A percentile compares a stretch with the other conserved stretches of the same genome.
Evolutionary conservation across 129 eudicot genomes (phyloP).

Genomic region (Flaveria bidentis): DNA sequence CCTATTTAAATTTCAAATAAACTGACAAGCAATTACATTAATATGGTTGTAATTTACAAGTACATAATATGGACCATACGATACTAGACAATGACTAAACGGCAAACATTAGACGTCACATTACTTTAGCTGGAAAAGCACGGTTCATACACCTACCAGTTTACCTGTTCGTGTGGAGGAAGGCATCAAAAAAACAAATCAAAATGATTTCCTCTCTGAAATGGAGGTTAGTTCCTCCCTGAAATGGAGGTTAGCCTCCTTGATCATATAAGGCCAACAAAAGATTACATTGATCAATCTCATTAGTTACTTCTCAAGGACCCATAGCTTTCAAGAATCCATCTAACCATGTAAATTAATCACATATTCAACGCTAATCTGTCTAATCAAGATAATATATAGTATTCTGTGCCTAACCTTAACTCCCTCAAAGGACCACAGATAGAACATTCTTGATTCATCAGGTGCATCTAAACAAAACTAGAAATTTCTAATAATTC

Average conservation of each 20-base stretch:
- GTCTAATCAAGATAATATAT: constrained; percentile 22
- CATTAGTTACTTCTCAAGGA: constrained; percentile 23
- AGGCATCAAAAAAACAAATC: constrained; percentile 26
- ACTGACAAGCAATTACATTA: constrained; percentile 20
- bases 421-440: constrained; percentile 31
- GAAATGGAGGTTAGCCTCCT: constrained; percentile 29
- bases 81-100: constrained; percentile 31
- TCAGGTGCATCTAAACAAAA: constrained; percentile 24
- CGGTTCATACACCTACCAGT: constrained; percentile 4
- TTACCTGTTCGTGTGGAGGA: constrained; percentile 19
- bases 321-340: constrained; percentile 15
- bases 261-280: constrained; percentile 18
- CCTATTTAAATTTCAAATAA: background rate
- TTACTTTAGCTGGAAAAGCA: constrained; percentile 32
- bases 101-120: constrained; percentile 9
- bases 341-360: constrained; percentile 12
- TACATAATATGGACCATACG: constrained; percentile 13
- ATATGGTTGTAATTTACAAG: constrained; percentile 16
- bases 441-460: constrained; percentile 24
- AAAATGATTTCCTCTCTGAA: constrained; percentile 25
- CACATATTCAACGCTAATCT: constrained; percentile 13
- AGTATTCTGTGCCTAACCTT: background rate
- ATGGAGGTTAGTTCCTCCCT: constrained; percentile 29
- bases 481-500: background rate
- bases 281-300: constrained; percentile 28